Evolutionary conservation across 495 filamentous ascomycete genomes (phyloP), one percentile per base, ranked within the genome.

Genomic region (Recurvomyces mirabilis): DNA sequence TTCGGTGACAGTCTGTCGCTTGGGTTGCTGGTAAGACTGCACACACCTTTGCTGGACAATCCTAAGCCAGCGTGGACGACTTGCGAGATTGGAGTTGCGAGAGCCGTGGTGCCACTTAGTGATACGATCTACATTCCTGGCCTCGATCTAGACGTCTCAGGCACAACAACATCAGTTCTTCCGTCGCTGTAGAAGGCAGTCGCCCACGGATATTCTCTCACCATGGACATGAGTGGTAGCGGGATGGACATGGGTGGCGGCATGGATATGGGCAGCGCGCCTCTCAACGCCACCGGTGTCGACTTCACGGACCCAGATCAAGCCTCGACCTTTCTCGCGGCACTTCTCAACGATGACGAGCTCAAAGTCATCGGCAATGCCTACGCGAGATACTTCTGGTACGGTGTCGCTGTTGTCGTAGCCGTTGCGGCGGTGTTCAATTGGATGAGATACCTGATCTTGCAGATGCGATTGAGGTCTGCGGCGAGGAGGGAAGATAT

Each of bases 311-410:
- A 51, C 37, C 18, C 20, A 24, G 30, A 24, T 39, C 48, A 51
- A 25, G 48, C 48, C 4, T 11, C n/a, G 17, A 38, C 38, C n/a
- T 51, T 51, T 17, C 41, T 51, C 11, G 15, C 11, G 2, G 48
- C 38, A 4, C n/a, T 52, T 21, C 37, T 52, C 12, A 26, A 48
- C 32, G 49, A 52, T 18, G 36, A 24, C 14, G 20, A 47, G 29
- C 25, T 52, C 17, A 39, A 47, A 26, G 22, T 42, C 44, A 42
- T 36, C 15, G 35, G 43, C 20, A 52, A 52, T 21, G 26, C 14
- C 13, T 48, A 48, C 46, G 49, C 49, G 2, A 35, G 38, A 20
- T 41, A 47, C 33, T 52, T 52, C 45, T 52, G 49, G 49, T 52
- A 52, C 30, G 49, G 49, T 1, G 36, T 48, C 14, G 37, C 20